Base-by-base conservation (phyloP, 176 grass and related monocot genomes). In the Tillandsia fasciculata region DNA sequence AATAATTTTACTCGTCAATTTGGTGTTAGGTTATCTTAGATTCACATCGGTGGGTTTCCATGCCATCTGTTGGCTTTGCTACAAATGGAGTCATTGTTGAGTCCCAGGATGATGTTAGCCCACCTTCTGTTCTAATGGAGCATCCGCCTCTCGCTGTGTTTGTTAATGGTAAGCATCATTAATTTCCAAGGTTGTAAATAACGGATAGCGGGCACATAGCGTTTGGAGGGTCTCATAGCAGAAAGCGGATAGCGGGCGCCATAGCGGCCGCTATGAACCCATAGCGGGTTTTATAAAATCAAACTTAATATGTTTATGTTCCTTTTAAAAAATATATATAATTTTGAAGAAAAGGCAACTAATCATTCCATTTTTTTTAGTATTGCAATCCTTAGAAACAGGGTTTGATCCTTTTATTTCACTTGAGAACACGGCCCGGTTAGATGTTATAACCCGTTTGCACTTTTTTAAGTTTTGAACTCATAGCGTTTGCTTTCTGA, bases 11-110 rank as follows among this genome's bases (percentile, higher is more conserved):
- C 52, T 77, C 65, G 2, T 53, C 17, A 9, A 11, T 33, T 53
- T 69, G 68, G 13, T 9, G 9, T 80, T 79, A 97, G 95, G 76
- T 88, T 63, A 87, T 99, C 68, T 80, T 99, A 82, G 95, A 99
- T 82, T 90, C 95, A 81, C 95, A 94, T 74, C 83, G 84, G 67
- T 99, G 95, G 93, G 95, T 99, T 57, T 72, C 82, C 0, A 82
- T 99, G 95, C 95, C 95, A 73, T 99, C 95, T 70, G 87, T 99
- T 76, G 95, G 95, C 72, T 99, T 94, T 74, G 84, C 88, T 70
- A 83, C 75, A 57, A 99, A 99, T 86, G 89, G 89, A 59, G 61
- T 68, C 75, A 86, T 87, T 20, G 90, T 94, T 87, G 87, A 91
- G 28, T 86, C 77, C 72, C 81, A 86, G 9, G 84, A 78, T 80